Percentiles rank a stretch among this genome's conserved stretches.
Conservation (phyloP, 768 basidiomycete genomes). For the Infundibulicybe gibba region DNA sequence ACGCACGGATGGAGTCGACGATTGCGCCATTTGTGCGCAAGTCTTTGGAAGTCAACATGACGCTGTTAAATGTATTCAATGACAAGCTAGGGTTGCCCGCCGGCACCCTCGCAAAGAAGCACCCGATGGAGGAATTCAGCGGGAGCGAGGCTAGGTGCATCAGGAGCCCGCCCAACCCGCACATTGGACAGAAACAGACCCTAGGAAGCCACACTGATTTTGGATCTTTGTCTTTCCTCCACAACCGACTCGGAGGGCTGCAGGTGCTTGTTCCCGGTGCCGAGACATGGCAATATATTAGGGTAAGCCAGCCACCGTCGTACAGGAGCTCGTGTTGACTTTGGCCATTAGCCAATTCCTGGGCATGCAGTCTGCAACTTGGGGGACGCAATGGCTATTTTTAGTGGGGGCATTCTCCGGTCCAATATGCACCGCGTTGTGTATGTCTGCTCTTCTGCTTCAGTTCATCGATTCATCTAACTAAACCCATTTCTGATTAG, state of each 20-base stretch:
- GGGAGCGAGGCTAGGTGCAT: slow-evolving; percentile 58
- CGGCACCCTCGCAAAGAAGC: slow-evolving; percentile 40
- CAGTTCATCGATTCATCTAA: slow-evolving; percentile 7
- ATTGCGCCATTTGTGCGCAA: slow-evolving; percentile 56
- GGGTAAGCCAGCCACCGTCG: slow-evolving; percentile 32
- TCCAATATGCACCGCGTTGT: slow-evolving; percentile 52
- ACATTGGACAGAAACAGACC: slow-evolving; percentile 28
- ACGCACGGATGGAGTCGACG: slow-evolving; percentile 40
- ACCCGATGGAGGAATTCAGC: slow-evolving; percentile 42
- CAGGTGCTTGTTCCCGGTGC: slow-evolving; percentile 63
- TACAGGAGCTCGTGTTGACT: no score
- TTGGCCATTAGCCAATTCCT: slow-evolving; percentile 27
- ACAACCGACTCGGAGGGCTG: slow-evolving; percentile 67
- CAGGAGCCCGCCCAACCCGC: slow-evolving; percentile 38
- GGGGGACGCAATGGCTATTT: slow-evolving; percentile 46
- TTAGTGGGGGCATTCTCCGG: slow-evolving; percentile 48
- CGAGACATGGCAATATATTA: slow-evolving; percentile 66
- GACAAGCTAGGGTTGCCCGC: slow-evolving; percentile 48
- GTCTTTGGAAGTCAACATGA: slow-evolving; percentile 52
- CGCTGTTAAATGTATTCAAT: slow-evolving; percentile 52
- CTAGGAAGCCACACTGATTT: slow-evolving; percentile 72
- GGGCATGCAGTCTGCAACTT: slow-evolving; percentile 43
- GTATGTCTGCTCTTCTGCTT: slow-evolving; percentile 12
- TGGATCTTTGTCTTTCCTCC: slow-evolving; percentile 67
- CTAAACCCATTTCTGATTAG: slow-evolving; percentile 15